These are phyloP conservation scores for Cyclocybe cylindracea DNA, from an alignment of 768 basidiomycete genomes.

Conservation along the genomic window DNA sequence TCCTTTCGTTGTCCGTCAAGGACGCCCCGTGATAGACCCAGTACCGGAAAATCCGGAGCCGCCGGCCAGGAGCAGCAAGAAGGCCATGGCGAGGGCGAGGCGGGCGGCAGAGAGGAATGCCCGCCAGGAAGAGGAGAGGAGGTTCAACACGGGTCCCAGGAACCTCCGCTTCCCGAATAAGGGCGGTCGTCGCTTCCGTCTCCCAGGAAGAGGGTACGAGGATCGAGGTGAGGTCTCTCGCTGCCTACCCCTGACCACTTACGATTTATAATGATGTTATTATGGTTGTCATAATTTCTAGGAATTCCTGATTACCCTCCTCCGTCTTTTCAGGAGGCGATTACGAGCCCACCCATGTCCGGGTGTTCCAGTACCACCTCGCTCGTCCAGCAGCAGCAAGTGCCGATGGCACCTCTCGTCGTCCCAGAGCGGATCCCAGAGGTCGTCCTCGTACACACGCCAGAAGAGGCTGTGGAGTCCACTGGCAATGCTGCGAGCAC, in stretches of 20 bases:
- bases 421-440: constrained; percentile 21
- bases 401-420: not conserved
- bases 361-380: constrained; percentile 40
- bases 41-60: constrained; percentile 49
- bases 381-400: constrained; percentile 21
- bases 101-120: constrained; percentile 39
- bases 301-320: constrained; percentile 54
- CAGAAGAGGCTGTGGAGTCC: not conserved
- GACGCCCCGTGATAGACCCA: constrained; percentile 38
- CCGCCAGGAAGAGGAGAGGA: constrained; percentile 39
- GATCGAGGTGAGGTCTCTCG: constrained; percentile 23
- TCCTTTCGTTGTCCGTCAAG: constrained; percentile 54
- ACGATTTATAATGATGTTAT: not conserved
- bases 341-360: constrained; percentile 43
- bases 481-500: constrained; percentile 3
- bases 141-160: constrained; percentile 46
- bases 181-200: constrained; percentile 21
- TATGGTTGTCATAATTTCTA: not conserved
- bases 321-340: constrained; percentile 72
- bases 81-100: constrained; percentile 26
- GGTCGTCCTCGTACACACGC: constrained; percentile 15
- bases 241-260: not conserved
- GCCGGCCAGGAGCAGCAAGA: constrained; percentile 46
- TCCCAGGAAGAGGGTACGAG: constrained; percentile 26
- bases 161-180: constrained; percentile 23